A percentile compares a stretch with the other conserved stretches of the same genome.
phyloP scores from a whole-genome alignment of 768 basidiomycete genomes.

The Russula lepida region DNA sequence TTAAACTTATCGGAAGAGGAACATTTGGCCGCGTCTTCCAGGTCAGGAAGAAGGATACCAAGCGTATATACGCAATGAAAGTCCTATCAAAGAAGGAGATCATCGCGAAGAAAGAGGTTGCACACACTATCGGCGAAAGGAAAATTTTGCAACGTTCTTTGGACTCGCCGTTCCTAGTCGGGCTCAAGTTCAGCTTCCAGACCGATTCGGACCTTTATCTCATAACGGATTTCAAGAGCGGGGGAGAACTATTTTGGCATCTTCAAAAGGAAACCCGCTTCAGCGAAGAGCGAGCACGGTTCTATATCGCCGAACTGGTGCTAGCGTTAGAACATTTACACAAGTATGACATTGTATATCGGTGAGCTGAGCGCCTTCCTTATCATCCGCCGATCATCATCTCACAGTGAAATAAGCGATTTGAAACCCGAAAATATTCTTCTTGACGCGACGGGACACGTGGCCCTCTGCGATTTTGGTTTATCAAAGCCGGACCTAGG shows the following conservation, averaged over 20 bases:
- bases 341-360: slow-evolving; percentile 93
- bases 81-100: slow-evolving; percentile 98
- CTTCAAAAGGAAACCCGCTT: slow-evolving; percentile 93
- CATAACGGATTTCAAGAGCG: slow-evolving; percentile 97
- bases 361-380: slow-evolving; percentile 53
- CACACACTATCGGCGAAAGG: slow-evolving; percentile 98
- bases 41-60: slow-evolving; percentile 95
- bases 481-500: slow-evolving; percentile 93
- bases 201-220: slow-evolving; percentile 92
- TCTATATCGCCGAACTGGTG: slow-evolving; percentile 94
- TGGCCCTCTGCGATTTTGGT: slow-evolving; percentile 97
- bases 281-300: slow-evolving; percentile 84
- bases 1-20: slow-evolving; percentile 96
- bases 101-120: slow-evolving; percentile 97
- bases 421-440: slow-evolving; percentile 99
- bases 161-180: slow-evolving; percentile 95
- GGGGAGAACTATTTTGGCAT: slow-evolving; percentile 98
- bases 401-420: slow-evolving; percentile 44
- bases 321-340: slow-evolving; percentile 95
- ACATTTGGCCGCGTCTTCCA: slow-evolving; percentile 99
- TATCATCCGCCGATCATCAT: neutral
- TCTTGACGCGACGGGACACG: slow-evolving; percentile 95
- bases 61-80: slow-evolving; percentile 99
- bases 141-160: slow-evolving; percentile 93
- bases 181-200: slow-evolving; percentile 97